These are phyloP conservation scores for Hypomontagnella monticulosa DNA, from an alignment of 495 filamentous ascomycete species.

Conservation along the genomic window DNA sequence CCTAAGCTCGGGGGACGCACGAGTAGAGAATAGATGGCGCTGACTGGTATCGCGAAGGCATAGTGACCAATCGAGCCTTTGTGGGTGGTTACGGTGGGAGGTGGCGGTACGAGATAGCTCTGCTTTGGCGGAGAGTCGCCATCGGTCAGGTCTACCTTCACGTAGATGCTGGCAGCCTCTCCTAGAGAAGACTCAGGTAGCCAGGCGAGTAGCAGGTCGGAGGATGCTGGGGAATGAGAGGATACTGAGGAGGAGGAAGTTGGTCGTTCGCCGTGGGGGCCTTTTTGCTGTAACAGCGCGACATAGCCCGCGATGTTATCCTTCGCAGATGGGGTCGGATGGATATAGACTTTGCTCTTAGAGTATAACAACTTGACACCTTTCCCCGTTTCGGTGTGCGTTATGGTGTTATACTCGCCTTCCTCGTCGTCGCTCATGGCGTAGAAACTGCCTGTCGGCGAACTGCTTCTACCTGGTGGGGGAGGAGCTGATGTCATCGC, in stretches of 20 bases:
- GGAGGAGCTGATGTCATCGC: conserved; percentile 47
- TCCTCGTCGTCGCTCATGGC: conserved; percentile 97
- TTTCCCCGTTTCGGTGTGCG: conserved; percentile 77
- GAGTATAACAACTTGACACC: conserved; percentile 96
- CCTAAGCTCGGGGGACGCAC: conserved; percentile 92
- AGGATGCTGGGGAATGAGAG: conserved; percentile 52
- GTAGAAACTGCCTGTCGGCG: conserved; percentile 92
- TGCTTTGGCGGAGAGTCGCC: conserved; percentile 81
- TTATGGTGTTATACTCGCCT: conserved; percentile 94
- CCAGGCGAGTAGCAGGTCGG: conserved; percentile 90
- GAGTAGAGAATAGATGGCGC: conserved; percentile 87
- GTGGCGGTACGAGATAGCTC: conserved; percentile 89
- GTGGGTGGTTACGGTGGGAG: conserved; percentile 81
- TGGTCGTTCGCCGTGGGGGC: conserved; percentile 53
- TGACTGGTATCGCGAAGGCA: conserved; percentile 90
- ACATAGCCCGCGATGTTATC: conserved; percentile 98
- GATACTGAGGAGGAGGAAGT: conserved; percentile 63
- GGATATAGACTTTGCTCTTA: conserved; percentile 99
- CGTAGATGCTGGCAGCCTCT: conserved; percentile 85
- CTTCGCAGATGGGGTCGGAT: conserved; percentile 90
- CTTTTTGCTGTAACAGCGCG: conserved; percentile 92
- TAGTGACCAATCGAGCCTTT: conserved; percentile 79
- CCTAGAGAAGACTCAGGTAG: conserved; percentile 90
- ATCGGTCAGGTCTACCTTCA: conserved; percentile 92
- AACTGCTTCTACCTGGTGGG: conserved; percentile 55